Evolutionary conservation across 2,329 filamentous ascomycete genomes (phyloP).

Genomic region (Aspergillus latus): DNA sequence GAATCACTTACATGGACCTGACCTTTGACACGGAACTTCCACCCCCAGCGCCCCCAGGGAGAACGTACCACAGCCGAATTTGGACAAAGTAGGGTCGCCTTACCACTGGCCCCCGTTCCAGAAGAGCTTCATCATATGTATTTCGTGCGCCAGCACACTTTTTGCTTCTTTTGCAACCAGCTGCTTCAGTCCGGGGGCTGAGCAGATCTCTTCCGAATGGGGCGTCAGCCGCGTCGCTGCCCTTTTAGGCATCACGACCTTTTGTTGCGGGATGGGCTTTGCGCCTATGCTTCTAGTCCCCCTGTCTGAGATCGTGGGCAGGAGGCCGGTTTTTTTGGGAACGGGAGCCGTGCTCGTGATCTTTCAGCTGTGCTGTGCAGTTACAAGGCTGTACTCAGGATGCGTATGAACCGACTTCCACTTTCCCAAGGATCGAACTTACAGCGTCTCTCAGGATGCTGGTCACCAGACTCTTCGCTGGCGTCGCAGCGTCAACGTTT

Average conservation of each 20-base stretch:
- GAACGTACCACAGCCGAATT: background rate
- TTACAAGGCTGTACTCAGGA: background rate
- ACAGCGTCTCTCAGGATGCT: background rate
- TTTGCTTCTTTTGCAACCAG: background rate
- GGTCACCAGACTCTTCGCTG: background rate
- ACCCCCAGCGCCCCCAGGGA: background rate
- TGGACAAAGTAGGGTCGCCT: background rate
- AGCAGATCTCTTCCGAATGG: background rate
- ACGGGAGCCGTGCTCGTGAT: background rate
- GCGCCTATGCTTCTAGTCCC: background rate
- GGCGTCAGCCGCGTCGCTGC: background rate
- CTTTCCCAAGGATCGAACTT: too few relatives aligned
- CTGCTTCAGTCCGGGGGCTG: background rate
- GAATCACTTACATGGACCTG: background rate
- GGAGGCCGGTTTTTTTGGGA: background rate
- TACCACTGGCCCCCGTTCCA: background rate
- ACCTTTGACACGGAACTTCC: background rate
- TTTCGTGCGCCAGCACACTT: background rate
- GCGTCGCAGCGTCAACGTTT: slow-evolving; percentile 48
- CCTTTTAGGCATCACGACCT: background rate
- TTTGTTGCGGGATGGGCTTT: background rate
- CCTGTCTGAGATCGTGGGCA: background rate
- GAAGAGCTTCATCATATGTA: background rate
- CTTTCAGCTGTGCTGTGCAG: background rate
- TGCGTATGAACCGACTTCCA: background rate